phyloP scores from a whole-genome alignment of 495 filamentous ascomycete species.

The Penicillium fimorum region DNA sequence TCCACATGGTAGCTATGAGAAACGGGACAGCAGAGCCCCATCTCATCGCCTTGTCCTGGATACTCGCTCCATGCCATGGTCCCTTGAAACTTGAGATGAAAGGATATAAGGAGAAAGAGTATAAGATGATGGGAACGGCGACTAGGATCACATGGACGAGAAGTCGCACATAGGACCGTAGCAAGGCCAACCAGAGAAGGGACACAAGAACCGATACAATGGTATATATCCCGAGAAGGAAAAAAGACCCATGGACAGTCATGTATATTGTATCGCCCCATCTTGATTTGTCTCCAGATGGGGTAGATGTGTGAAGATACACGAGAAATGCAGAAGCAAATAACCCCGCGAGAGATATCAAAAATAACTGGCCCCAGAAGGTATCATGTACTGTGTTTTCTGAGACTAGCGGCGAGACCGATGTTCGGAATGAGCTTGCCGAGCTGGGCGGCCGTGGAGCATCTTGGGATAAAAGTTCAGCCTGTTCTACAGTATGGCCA shows the following conservation, averaged over 20 bases:
- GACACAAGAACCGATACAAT: constrained; percentile 85
- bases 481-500: constrained; percentile 49
- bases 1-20: constrained; percentile 72
- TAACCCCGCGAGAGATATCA: constrained; percentile 78
- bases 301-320: constrained; percentile 78
- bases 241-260: constrained; percentile 80
- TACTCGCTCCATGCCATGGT: constrained; percentile 59
- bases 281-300: constrained; percentile 57
- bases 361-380: constrained; percentile 88
- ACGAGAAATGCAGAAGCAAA: constrained; percentile 86
- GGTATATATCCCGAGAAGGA: constrained; percentile 86
- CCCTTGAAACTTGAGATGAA: constrained; percentile 87
- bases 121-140: constrained; percentile 78
- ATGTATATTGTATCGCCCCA: constrained; percentile 92
- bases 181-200: constrained; percentile 82
- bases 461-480: constrained; percentile 39
- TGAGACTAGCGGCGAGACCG: constrained; percentile 50
- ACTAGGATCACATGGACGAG: constrained; percentile 76
- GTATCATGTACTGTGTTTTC: constrained; percentile 70
- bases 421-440: constrained; percentile 36
- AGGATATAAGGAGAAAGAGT: constrained; percentile 86
- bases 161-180: constrained; percentile 79
- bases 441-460: constrained; percentile 45
- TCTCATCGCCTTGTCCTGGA: constrained; percentile 88
- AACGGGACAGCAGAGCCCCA: constrained; percentile 79